These are phyloP conservation scores for Lachnellula subtilissima DNA, from an alignment of 2,329 filamentous ascomycete genomes.

Conservation along the genomic window DNA sequence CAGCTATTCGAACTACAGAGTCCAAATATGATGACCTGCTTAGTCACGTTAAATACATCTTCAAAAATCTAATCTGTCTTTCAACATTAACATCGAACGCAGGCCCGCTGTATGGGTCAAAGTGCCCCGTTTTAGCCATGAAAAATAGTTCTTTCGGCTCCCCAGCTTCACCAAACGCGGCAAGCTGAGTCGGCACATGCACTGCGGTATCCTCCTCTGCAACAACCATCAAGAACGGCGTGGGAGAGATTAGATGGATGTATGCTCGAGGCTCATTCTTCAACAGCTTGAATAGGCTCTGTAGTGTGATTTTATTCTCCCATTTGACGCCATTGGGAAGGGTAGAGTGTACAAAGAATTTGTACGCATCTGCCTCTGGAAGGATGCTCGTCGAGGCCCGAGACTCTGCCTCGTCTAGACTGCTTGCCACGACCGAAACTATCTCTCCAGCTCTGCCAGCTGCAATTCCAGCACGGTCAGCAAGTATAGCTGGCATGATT, in stretches of 20 bases:
- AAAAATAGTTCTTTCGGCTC: conserved; percentile 36
- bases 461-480: not conserved
- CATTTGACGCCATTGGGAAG: conserved; percentile 18
- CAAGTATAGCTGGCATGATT: not conserved
- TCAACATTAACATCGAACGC: conserved; percentile 30
- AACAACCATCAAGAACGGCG: conserved; percentile 35
- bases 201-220: conserved; percentile 30
- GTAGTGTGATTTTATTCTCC: conserved; percentile 35
- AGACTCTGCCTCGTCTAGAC: not conserved
- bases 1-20: no score
- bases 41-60: no score
- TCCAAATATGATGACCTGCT: no score
- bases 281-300: conserved; percentile 22
- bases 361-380: not conserved
- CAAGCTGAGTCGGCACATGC: conserved; percentile 30
- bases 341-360: not conserved
- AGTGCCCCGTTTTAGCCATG: conserved; percentile 34
- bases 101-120: conserved; percentile 32
- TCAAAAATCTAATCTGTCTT: conserved; percentile 32
- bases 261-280: conserved; percentile 23
- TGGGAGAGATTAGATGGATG: conserved; percentile 35
- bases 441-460: not conserved
- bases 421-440: conserved; percentile 1
- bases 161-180: conserved; percentile 31
- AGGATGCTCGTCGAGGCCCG: not conserved